A percentile compares a stretch with the other conserved stretches of the same genome.
Evolutionary conservation across 2,329 filamentous ascomycete species (phyloP).

Genomic region (Sarocladium kiliense): DNA sequence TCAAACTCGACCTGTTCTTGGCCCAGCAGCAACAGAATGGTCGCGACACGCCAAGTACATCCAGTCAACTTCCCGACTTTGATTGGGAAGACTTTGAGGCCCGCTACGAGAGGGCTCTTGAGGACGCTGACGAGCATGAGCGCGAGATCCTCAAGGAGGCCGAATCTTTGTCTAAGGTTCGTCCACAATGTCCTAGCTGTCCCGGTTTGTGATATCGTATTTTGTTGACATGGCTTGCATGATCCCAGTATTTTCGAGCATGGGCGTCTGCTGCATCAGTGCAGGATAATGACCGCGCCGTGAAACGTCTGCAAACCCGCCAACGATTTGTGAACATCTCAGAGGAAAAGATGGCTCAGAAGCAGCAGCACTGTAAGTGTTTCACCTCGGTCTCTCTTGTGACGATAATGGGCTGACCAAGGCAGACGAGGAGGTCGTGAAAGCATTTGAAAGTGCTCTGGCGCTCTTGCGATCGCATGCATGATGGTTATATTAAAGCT

Average conservation of each 20-base stretch:
- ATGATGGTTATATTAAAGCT: constrained; percentile 1
- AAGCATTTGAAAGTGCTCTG: constrained; percentile 58
- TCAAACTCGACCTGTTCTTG: background rate
- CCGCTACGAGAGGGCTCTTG: constrained; percentile 62
- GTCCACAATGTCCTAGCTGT: constrained; percentile 8
- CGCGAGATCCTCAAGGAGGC: constrained; percentile 62
- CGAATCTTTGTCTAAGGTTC: constrained; percentile 59
- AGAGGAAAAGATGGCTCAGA: constrained; percentile 66
- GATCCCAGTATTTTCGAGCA: constrained; percentile 63
- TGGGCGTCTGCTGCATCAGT: constrained; percentile 71
- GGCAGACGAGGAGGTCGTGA: constrained; percentile 48
- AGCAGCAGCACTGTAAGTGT: constrained; percentile 72
- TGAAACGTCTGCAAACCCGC: constrained; percentile 77
- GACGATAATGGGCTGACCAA: constrained; percentile 5
- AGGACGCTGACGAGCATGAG: constrained; percentile 59
- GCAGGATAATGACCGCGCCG: constrained; percentile 71
- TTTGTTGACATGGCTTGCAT: background rate
- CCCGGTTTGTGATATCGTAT: background rate
- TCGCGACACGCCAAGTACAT: constrained; percentile 40
- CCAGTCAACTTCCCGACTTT: constrained; percentile 50
- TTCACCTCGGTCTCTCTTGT: background rate
- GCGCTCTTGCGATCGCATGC: constrained; percentile 42
- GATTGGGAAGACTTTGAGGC: constrained; percentile 75
- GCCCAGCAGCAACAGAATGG: constrained; percentile 1
- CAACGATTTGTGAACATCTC: constrained; percentile 69